Conservation (phyloP, 2,329 filamentous ascomycete species). For the Xylariaceae sp. region DNA sequence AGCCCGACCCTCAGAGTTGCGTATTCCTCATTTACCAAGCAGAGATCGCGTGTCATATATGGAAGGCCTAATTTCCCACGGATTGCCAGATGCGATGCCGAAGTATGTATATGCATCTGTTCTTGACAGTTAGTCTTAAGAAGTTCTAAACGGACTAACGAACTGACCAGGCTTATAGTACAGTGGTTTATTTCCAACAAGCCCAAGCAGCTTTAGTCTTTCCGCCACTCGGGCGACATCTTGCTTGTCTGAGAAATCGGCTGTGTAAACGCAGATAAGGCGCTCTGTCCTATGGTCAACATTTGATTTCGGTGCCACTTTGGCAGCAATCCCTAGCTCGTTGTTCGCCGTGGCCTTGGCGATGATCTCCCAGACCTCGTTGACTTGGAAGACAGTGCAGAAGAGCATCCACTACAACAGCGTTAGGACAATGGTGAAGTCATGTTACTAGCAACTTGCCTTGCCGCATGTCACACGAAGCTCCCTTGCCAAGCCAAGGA, state of each 20-base stretch:
- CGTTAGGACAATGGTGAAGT: slow-evolving; percentile 6
- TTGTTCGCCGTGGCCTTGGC: slow-evolving; percentile 71
- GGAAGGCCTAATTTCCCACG: slow-evolving; percentile 66
- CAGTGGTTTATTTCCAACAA: slow-evolving; percentile 62
- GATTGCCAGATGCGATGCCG: slow-evolving; percentile 64
- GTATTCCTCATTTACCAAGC: slow-evolving; percentile 36
- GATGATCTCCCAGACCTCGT: slow-evolving; percentile 69
- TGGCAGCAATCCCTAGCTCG: slow-evolving; percentile 74
- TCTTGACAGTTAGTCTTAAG: slow-evolving; percentile 3
- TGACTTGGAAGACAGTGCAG: slow-evolving; percentile 57
- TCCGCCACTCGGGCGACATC: slow-evolving; percentile 73
- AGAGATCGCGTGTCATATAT: slow-evolving; percentile 57
- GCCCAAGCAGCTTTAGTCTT: slow-evolving; percentile 64
- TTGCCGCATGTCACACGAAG: slow-evolving; percentile 70
- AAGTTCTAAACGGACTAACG: not conserved
- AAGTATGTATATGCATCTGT: slow-evolving; percentile 72
- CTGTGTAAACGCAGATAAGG: slow-evolving; percentile 80
- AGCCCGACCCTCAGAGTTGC: not conserved
- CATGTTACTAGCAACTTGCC: slow-evolving; percentile 45
- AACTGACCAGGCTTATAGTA: slow-evolving; percentile 79
- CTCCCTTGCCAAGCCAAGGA: slow-evolving; percentile 66
- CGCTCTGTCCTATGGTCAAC: slow-evolving; percentile 52
- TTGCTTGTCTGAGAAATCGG: slow-evolving; percentile 70
- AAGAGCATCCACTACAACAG: slow-evolving; percentile 73
- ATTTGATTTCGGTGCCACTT: slow-evolving; percentile 67